Evolutionary conservation across 192 early-diverging fungal genomes (phyloP).

Genomic region (Coemansia sp.): DNA sequence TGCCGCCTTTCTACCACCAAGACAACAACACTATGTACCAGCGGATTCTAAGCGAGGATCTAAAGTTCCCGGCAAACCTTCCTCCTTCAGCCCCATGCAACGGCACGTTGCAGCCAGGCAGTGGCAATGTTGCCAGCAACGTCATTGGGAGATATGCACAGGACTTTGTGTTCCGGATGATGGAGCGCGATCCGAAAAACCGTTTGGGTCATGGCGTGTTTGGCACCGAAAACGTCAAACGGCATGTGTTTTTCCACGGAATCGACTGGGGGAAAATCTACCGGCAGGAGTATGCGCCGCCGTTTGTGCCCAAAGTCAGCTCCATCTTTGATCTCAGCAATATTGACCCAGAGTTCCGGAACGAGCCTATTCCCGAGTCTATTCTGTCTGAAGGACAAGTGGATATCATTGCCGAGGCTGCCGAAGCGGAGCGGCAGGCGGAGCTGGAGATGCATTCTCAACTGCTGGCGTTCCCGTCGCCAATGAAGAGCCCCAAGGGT

Average conservation of each 20-base stretch:
- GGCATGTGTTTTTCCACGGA: conserved; percentile 61
- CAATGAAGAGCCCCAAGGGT: conserved; percentile 14
- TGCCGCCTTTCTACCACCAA: conserved; percentile 62
- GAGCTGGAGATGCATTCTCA: conserved; percentile 42
- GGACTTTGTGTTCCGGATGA: conserved; percentile 52
- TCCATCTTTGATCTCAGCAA: conserved; percentile 53
- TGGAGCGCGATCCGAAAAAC: conserved; percentile 60
- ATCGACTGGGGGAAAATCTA: conserved; percentile 67
- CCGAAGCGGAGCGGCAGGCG: conserved; percentile 42
- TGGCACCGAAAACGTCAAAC: conserved; percentile 61
- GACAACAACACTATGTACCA: conserved; percentile 51
- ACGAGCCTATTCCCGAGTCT: conserved; percentile 47
- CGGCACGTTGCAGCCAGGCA: conserved; percentile 17
- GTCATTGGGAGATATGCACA: conserved; percentile 31
- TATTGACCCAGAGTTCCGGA: conserved; percentile 55
- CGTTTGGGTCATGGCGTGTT: conserved; percentile 60
- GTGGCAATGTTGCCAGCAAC: conserved; percentile 15
- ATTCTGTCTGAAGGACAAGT: conserved; percentile 40
- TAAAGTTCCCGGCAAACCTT: conserved; percentile 37
- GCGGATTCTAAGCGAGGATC: conserved; percentile 37
- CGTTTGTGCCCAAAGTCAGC: conserved; percentile 65
- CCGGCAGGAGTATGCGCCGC: conserved; percentile 61
- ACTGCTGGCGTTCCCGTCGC: conserved; percentile 41
- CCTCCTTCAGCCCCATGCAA: conserved; percentile 28
- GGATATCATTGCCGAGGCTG: conserved; percentile 33